Base-by-base conservation (phyloP, 2,329 filamentous ascomycete genomes). In the Apiospora sp. region DNA sequence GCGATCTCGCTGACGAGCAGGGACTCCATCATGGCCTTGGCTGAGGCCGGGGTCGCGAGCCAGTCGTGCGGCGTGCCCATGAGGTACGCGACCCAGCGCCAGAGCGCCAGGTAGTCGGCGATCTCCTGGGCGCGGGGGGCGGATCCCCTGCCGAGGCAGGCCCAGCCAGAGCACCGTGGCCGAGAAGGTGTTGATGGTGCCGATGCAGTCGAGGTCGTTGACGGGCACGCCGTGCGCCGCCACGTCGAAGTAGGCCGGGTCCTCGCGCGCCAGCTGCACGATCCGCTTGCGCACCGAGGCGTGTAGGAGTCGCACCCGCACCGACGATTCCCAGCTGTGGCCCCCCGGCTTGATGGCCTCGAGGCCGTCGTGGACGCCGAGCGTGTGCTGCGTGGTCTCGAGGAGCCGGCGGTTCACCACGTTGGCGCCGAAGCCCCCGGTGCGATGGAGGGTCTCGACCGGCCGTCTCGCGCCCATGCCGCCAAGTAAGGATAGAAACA, bases 321-420 rank as follows among this genome's bases (percentile, higher is more conserved):
- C 84, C 1, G 90, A 91, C 12, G 91, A 91, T 5, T 85, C 86
- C 73, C 90, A 91, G 0, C 92, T 92, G 22, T 87, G 88, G 1
- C 92, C 93, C 2, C 90, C 91, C 0, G 92, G 93, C 75, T 92
- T 85, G 75, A 96, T 89, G 4, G 89, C 89, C 34, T 89, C 86
- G 1, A 94, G 78, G 8, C 90, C 91, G 61, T 86, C 84, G 5
- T 92, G 92, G 68, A 93, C 91, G 79, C 94, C 91, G 7, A 95
- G 86, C 16, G 94, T 89, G 80, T 94, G 91, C 79, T 95, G 93
- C 2, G 92, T 92, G 1, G 93, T 95, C 81, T 95, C 92, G 41
- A 87, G 81, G 19, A 87, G 83, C 4, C 93, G 86, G 22, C 90
- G 88, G 72, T 89, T 87, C 5, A 92, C 92, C 4, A 93, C 90